Base-by-base conservation (phyloP, 306 rosid species). In the Hippophae rhamnoides region DNA sequence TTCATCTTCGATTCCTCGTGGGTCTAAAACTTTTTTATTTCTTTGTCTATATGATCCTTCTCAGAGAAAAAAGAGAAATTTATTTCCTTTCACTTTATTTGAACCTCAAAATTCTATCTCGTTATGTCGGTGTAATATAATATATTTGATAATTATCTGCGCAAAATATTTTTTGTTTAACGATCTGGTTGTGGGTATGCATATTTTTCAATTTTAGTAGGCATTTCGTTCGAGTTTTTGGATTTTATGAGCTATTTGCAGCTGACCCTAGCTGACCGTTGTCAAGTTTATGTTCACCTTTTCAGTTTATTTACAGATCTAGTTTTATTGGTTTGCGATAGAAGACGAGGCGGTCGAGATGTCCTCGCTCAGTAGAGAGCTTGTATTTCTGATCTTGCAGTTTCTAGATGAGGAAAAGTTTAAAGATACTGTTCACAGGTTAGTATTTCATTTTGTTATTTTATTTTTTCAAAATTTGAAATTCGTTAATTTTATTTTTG, bases 301-400 rank as follows among this genome's bases (percentile, higher is more conserved):
- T 51, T 47, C 48, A 61, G 38, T 31, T 31, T 31, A 31, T 31
- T 63, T 48, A 78, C 95, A 92, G 96, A 92, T 92, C 98, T 92
- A 81, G 82, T 71, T 66, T 59, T 69, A 58, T 69, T 52, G 38
- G 38, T 70, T 55, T 57, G 69, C 69, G 75, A 81, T 74, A 58
- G 72, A 73, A 66, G 78, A 75, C 63, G 72, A 72, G 72, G 66
- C 57, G 66, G 72, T 69, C 68, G 55, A 53, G 76, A 92, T 92
- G 99, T 92, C 96, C 60, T 92, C 96, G 69, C 95, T 92, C 48
- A 92, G 99, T 64, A 92, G 96, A 64, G 99, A 92, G 81, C 80
- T 92, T 69, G 99, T 92, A 83, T 92, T 92, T 87, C 72, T 92
- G 93, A 92, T 92, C 87, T 80, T 92, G 73, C 99, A 92, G 86